Percentiles rank a stretch among this genome's conserved stretches.
phyloP scores from a whole-genome alignment of 2,329 filamentous ascomycete genomes.

The Xylaria sp. region DNA sequence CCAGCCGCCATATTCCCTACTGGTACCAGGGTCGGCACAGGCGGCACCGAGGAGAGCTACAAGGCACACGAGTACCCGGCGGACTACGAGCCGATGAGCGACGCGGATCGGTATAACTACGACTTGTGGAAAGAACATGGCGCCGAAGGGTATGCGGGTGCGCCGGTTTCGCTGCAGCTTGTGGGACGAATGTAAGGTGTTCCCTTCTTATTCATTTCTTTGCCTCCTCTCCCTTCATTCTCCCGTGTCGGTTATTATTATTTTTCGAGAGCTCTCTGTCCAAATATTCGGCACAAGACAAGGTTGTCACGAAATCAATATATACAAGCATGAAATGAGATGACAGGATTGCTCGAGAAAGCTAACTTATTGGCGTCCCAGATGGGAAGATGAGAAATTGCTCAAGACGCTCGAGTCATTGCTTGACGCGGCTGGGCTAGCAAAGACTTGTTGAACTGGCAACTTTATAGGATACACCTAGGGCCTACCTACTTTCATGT shows the following conservation, averaged over 20 bases:
- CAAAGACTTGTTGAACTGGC: conserved; percentile 25
- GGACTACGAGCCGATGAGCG: conserved; percentile 29
- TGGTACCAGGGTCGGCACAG: conserved; percentile 16
- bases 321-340: no score
- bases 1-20: conserved; percentile 67
- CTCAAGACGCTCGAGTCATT: conserved; percentile 43
- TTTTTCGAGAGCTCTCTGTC: no score
- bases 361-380: conserved; percentile 3
- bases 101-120: conserved; percentile 34
- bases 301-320: no score
- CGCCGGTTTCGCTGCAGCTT: conserved; percentile 49
- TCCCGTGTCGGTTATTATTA: no score
- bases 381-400: conserved; percentile 47
- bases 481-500: no score
- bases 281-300: no score
- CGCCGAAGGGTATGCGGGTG: conserved; percentile 45
- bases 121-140: conserved; percentile 44
- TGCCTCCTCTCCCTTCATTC: background rate
- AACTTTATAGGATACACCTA: background rate
- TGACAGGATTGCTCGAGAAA: background rate
- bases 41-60: background rate
- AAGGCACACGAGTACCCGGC: conserved; percentile 28
- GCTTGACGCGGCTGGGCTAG: conserved; percentile 41
- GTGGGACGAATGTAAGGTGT: conserved; percentile 40
- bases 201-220: background rate